These are phyloP conservation scores for Eucalyptus cloeziana DNA, from an alignment of 345 rosid species.

Conservation along the genomic window DNA sequence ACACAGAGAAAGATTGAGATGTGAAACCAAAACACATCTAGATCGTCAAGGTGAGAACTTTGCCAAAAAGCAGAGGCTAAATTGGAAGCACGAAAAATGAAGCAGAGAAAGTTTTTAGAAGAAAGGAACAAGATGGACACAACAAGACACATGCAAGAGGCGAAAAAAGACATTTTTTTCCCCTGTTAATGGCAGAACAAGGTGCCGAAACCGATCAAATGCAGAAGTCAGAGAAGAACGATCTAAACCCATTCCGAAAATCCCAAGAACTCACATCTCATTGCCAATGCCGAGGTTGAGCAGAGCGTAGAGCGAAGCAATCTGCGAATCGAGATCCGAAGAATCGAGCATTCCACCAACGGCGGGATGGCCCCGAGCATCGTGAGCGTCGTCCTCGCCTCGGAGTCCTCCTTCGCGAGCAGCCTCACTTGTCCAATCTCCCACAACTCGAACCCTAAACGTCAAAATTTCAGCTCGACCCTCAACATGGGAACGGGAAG, in stretches of 20 bases:
- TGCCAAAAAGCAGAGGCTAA: neutral
- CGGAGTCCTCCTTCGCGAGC: constrained; percentile 63
- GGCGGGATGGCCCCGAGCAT: constrained; percentile 94
- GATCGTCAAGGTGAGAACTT: neutral
- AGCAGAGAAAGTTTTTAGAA: neutral
- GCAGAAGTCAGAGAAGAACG: neutral
- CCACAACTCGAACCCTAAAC: too few relatives aligned
- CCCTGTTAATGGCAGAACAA: neutral
- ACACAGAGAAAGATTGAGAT: neutral
- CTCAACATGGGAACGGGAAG: too few relatives aligned
- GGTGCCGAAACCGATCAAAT: neutral
- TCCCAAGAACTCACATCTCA: constrained; percentile 41
- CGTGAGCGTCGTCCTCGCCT: constrained; percentile 63
- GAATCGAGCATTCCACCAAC: constrained; percentile 68
- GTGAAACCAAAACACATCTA: neutral
- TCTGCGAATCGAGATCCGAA: constrained; percentile 34
- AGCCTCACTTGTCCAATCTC: constrained; percentile 19
- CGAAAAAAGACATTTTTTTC: neutral
- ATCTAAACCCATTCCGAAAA: neutral
- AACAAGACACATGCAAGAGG: neutral
- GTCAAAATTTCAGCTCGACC: too few relatives aligned
- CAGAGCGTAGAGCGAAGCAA: constrained; percentile 73
- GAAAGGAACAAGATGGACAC: neutral
- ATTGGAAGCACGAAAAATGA: neutral
- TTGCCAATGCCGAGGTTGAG: constrained; percentile 92